Evolutionary conservation across 331 rosid genomes (phyloP), one percentile per base, ranked within the genome.

Genomic region (Acacia pycnantha): DNA sequence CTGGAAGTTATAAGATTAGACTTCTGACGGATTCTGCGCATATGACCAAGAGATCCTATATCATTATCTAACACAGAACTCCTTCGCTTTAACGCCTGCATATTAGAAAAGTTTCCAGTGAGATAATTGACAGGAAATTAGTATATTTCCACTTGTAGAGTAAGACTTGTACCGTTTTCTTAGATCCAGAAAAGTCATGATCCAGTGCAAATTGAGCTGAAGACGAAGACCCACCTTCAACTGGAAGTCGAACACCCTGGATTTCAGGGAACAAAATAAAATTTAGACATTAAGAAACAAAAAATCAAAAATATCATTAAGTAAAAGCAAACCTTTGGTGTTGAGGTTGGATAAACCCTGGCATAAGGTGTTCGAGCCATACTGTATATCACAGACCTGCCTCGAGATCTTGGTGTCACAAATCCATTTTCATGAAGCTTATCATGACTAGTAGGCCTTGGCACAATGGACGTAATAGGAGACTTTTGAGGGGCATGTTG

Each of bases 311-410:
- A 7, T 8, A 46, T 35, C 35, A 33, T 41, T 83, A 26, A 50
- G 71, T 27, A 78, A 76, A 67, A 76, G 80, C 50, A 74, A 85
- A 96, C 99, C 99, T 89, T 92, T 21, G 81, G 75, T 31, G 87
- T 70, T 35, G 88, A 83, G 56, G 75, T 71, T 74, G 88, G 87
- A 77, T 76, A 81, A 81, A 91, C 84, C 78, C 97, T 87, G 44
- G 98, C 73, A 85, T 96, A 93, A 74, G 99, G 98, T 11, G 91
- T 89, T 40, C 93, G 91, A 35, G 95, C 99, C 98, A 92, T 93
- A 82, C 74, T 91, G 82, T 94, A 92, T 58, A 96, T 88, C 74
- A 98, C 98, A 90, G 98, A 91, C 82, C 94, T 91, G 62, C 98
- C 98, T 74, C 78, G 90, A 81, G 94, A 65, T 87, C 95, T 92